Evolutionary conservation across 2,329 filamentous ascomycete species (phyloP), one percentile per base, ranked within the genome.

Genomic region (Pseudofabraea citricarpa): DNA sequence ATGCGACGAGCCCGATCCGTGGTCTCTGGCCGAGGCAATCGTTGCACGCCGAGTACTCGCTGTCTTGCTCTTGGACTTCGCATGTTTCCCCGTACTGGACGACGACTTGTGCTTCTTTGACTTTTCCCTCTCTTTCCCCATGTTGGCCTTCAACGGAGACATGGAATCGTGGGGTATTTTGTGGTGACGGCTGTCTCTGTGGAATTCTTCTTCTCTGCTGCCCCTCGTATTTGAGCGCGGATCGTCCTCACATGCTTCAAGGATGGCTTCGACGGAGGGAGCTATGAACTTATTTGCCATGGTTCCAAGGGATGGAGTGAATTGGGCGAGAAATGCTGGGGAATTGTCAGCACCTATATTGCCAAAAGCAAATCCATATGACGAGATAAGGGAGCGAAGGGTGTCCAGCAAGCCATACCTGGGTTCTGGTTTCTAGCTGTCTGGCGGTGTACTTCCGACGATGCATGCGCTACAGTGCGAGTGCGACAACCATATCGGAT

Each of bases 191-290:
- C 38, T 36, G n/a, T 54, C 46, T 21, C 32, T 43, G n/a, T 41
- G 23, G 21, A 37, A 41, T 18, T 46, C 46, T 18, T 45, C 43
- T 21, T 50, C 47, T 26, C 36, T 45, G n/a, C n/a, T n/a, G 19
- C 33, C 45, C 44, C 43, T 55, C 40, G 53, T 33, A 33, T 44
- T 44, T n/a, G 38, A 45, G 38, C 45, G 49, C 45, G 50, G 40
- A 43, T 56, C 56, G 50, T 58, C 53, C 32, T 59, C 56, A 20
- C 51, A 51, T 35, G 53, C 49, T 38, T 60, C 59, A 22, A 53
- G 38, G 15, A 61, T 62, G 23, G 54, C 40, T 46, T 57, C 53
- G 32, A 57, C 42, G 7, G 53, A 49, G 45, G 56, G 51, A 40
- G 41, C 36, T 23, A 29, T 54, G 40, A 60, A 58, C 47, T 48